These are phyloP conservation scores for Lolium perenne DNA, from an alignment of 176 grass and related monocot genomes.

Conservation along the genomic window DNA sequence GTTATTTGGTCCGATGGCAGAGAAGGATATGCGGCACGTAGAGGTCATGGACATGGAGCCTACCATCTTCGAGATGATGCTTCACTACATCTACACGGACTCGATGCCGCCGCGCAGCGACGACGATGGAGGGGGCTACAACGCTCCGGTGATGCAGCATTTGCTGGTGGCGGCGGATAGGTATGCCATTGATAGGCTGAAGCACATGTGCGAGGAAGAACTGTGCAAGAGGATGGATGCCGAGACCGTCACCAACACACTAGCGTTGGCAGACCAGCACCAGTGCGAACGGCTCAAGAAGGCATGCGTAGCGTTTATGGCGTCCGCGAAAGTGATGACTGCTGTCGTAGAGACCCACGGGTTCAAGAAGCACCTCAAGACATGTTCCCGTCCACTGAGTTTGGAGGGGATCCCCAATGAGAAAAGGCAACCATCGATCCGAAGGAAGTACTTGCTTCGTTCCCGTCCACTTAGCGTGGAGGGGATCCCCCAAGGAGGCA, in stretches of 20 bases:
- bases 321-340: too few species aligned
- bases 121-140: background rate
- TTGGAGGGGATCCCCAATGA: background rate
- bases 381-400: background rate
- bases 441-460: background rate
- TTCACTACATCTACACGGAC: slow-evolving; percentile 39
- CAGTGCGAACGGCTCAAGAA: background rate
- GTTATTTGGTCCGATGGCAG: slow-evolving; percentile 31
- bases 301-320: background rate
- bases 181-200: background rate
- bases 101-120: background rate
- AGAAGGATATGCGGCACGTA: background rate
- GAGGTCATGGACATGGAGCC: slow-evolving; percentile 25
- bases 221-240: background rate
- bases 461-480: too few species aligned
- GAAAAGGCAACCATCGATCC: background rate
- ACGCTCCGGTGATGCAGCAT: background rate
- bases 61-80: slow-evolving; percentile 24
- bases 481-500: background rate
- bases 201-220: background rate
- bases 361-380: slow-evolving; percentile 10
- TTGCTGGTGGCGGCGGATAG: background rate
- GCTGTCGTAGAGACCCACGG: too few species aligned
- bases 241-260: background rate
- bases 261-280: background rate